Conservation (phyloP, 2,329 filamentous ascomycete genomes). For the Ophiognomonia clavigignenti-juglandacearum region DNA sequence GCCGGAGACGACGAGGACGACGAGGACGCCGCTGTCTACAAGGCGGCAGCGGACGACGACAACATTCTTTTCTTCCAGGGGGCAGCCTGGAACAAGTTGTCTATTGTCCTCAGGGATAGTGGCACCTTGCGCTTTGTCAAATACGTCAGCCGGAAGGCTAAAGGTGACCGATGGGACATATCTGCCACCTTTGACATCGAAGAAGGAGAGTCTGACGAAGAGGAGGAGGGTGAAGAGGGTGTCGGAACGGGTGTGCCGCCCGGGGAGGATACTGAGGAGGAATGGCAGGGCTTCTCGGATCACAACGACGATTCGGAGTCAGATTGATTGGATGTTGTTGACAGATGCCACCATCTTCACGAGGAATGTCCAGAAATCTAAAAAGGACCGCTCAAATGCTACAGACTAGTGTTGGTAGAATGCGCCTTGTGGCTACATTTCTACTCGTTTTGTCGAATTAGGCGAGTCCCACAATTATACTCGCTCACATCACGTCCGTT, state of each 20-base stretch:
- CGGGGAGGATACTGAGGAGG: conserved; percentile 46
- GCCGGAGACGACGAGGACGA: conserved; percentile 70
- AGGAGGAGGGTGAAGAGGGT: conserved; percentile 23
- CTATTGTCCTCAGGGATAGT: conserved; percentile 81
- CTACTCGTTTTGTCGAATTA: too few relatives aligned
- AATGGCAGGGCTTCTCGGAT: conserved; percentile 54
- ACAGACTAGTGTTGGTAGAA: too few relatives aligned
- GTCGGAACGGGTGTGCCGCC: conserved; percentile 12
- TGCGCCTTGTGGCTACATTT: too few relatives aligned
- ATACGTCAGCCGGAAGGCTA: conserved; percentile 79
- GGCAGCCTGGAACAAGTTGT: conserved; percentile 82
- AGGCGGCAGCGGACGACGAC: conserved; percentile 70
- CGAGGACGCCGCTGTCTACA: conserved; percentile 79
- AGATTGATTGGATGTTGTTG: conserved; percentile 14
- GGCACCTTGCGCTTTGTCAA: conserved; percentile 92
- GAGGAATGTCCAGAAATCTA: too few relatives aligned
- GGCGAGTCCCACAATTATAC: too few relatives aligned
- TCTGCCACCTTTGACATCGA: conserved; percentile 72
- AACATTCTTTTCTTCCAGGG: conserved; percentile 62
- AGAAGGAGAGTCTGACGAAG: conserved; percentile 44
- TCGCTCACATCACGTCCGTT: too few relatives aligned
- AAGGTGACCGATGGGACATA: conserved; percentile 90
- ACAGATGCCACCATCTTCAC: neutral
- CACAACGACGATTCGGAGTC: conserved; percentile 33
- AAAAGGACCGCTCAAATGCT: too few relatives aligned